Evolutionary conservation across 2,329 filamentous ascomycete species (phyloP).

Genomic region (Zymoseptoria ardabiliae): DNA sequence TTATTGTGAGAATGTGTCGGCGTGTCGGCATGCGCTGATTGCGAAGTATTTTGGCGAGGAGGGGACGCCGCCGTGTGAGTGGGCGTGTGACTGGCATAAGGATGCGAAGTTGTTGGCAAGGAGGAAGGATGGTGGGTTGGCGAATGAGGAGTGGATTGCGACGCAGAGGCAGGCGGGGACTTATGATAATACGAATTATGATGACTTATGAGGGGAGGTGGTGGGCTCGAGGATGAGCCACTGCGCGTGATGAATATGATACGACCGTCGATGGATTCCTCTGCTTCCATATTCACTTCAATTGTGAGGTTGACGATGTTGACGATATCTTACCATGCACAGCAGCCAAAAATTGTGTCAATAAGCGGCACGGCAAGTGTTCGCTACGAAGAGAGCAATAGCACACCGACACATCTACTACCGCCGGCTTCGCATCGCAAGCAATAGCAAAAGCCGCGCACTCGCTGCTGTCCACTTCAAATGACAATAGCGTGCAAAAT

Average conservation of each 20-base stretch:
- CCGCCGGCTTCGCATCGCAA: too few species aligned
- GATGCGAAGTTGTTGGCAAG: conserved; percentile 35
- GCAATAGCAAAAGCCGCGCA: too few species aligned
- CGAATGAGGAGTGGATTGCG: conserved; percentile 44
- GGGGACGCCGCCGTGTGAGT: conserved; percentile 32
- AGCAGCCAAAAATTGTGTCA: too few species aligned
- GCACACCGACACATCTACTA: too few species aligned
- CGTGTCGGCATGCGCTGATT: conserved; percentile 70
- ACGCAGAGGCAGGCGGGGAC: conserved; percentile 40
- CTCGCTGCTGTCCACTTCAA: too few species aligned
- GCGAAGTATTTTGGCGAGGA: conserved; percentile 69
- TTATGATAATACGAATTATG: conserved; percentile 30
- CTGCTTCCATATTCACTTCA: background rate
- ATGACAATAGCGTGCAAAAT: too few species aligned
- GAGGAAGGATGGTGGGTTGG: conserved; percentile 38
- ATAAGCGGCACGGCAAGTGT: too few species aligned
- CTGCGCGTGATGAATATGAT: background rate
- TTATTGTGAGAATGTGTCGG: conserved; percentile 71
- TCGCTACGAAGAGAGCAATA: too few species aligned
- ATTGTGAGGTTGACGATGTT: background rate
- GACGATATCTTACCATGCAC: too few species aligned
- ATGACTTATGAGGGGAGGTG: conserved; percentile 14
- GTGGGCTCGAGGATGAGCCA: background rate
- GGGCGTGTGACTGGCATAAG: conserved; percentile 45
- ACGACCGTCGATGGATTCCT: background rate